Base-by-base conservation (phyloP, 1,284 basidiomycete species). In the Marasmius fiardii region DNA sequence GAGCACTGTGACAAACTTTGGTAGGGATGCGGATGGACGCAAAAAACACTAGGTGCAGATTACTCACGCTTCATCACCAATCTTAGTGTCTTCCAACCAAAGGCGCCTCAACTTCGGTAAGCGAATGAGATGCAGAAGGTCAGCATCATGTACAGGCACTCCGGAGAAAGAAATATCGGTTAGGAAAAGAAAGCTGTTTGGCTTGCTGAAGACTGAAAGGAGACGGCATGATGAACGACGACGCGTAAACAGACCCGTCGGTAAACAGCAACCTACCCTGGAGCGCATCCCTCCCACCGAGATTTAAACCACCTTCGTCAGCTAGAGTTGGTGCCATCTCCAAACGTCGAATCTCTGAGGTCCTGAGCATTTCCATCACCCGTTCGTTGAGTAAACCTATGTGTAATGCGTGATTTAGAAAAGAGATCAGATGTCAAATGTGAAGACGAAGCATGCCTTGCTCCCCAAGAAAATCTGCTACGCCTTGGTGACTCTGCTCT, bases 11-110 rank as follows among this genome's bases (percentile, higher is more conserved):
- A 41, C 39, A 39, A 11, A 41, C 31, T 20, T n/a, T n/a, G n/a
- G 10, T 31, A 31, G 28, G 10, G 28, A 31, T 10, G 10, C 4
- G 28, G 28, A 31, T 4, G 28, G 28, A 31, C 4, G 28, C 10
- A 10, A 10, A 31, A 10, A 31, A n/a, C 5, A 10, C 10, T 4
- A 31, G 10, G 28, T 10, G 28, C 4, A 31, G 4, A 31, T 33
- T 12, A 65, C 79, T 51, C 58, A 86, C 85, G 77, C 82, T 74
- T 85, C 81, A 61, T 86, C 82, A 24, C 79, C 73, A 37, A 88
- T 79, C 10, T 76, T 75, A 7, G 82, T 85, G 56, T 78, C 74
- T 60, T 77, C 75, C 11, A 88, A 67, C 51, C 73, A 67, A n/a
- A 88, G 69, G 2, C 67, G 68, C 16, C 74, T 66, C 18, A 87